Evolutionary conservation across 257 asterid genomes (phyloP), one percentile per base, ranked within the genome.

Genomic region (Gardenia jasminoides): DNA sequence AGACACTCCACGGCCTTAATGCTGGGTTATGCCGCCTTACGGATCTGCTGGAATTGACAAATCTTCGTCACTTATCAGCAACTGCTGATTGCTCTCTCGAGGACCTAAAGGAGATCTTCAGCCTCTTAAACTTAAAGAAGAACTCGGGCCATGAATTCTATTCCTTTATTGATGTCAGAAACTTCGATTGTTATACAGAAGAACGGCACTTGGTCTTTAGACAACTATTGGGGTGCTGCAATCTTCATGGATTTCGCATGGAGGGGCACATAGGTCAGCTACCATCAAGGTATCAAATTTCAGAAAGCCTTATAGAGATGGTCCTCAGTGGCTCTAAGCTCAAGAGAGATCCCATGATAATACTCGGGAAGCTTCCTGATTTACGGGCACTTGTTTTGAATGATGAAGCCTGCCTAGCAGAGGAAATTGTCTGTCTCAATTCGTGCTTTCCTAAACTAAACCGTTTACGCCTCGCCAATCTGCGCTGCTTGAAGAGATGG

Each of bases 141-240:
- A 31, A 4, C 36, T 17, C 44, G 0, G 1, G 3, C 26, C 17
- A 20, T 11, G 13, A 36, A 41, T 64, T 75, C 15, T 41, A 11
- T 30, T 41, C 70, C 13, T 73, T 62, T 22, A 3, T 80, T 67
- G 67, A 48, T 56, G 22, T 74, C 4, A 48, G 19, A 74, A 68
- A 74, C 41, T 65, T 80, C 9, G 83, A 80, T 44, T 80, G 83
- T 7, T 80, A 73, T 8, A 48, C 79, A 47, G 80, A 81, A 47
- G 80, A 76, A 64, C 70, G 84, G n/a, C 75, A 59, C 19, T 76
- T 64, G 1, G 75, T 72, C 39, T 77, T 81, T 8, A 70, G 78
- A 70, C 33, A 76, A 15, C 22, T 81, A 36, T 8, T 81, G 22
- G 58, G 48, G 7, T 71, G 84, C 20, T 12, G n/a, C 17, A 12